phyloP scores from a whole-genome alignment of 345 rosid genomes.

The Microthlaspi erraticum region DNA sequence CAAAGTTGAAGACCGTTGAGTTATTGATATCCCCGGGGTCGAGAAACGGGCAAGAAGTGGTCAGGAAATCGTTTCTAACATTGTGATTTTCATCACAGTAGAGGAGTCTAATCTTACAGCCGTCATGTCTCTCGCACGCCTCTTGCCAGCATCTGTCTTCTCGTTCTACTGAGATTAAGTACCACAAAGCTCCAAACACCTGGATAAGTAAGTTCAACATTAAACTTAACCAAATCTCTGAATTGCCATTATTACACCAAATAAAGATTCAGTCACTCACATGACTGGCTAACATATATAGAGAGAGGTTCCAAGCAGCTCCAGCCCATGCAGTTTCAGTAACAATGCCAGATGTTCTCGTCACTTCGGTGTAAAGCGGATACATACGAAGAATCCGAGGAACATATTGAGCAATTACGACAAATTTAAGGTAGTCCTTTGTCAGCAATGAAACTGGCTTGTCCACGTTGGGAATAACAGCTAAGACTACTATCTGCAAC shows the following conservation, averaged over 20 bases:
- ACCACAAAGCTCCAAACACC: conserved; percentile 45
- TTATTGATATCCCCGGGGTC: conserved; percentile 29
- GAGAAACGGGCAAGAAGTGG: conserved; percentile 31
- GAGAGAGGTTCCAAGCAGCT: conserved; percentile 46
- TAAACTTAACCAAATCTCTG: neutral
- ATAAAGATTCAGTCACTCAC: conserved; percentile 17
- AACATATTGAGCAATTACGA: conserved; percentile 34
- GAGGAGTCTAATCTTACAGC: neutral
- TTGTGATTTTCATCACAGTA: conserved; percentile 4
- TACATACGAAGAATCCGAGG: conserved; percentile 37
- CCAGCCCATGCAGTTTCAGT: conserved; percentile 51
- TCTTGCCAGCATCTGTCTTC: conserved; percentile 47
- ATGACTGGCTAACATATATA: conserved; percentile 47
- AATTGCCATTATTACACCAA: neutral
- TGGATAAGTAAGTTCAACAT: conserved; percentile 4
- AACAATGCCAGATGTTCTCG: conserved; percentile 41
- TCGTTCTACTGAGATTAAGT: conserved; percentile 40
- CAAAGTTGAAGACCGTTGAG: conserved; percentile 40
- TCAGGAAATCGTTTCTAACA: conserved; percentile 9
- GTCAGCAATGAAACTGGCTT: conserved; percentile 33
- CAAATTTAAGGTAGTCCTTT: conserved; percentile 37
- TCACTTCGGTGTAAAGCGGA: conserved; percentile 43
- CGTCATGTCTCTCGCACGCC: conserved; percentile 12
- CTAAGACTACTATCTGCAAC: conserved; percentile 35
- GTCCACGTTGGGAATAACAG: conserved; percentile 17